Base-by-base conservation (phyloP, 1,139 yeast species). In the Sugiyamaella novakii region DNA sequence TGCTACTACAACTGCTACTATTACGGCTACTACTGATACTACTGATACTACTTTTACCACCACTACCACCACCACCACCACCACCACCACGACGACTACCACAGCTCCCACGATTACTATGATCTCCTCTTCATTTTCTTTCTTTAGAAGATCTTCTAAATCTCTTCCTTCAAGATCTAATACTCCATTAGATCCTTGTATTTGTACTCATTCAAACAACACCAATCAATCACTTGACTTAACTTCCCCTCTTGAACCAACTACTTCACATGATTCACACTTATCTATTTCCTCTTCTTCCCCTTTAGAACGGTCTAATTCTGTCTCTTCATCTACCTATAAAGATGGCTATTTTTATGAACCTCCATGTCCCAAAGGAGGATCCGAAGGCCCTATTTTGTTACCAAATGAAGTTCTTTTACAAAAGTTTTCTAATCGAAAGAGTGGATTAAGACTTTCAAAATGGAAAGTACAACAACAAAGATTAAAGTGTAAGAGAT, bases 381-480 rank as follows among this genome's bases (percentile, higher is more conserved):
- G 62, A 24, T 47, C 52, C 5, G 53, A 50, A 22, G 54, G 50
- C 18, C 68, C 68, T 27, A 64, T 64, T 18, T 51, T 64, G 28
- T 54, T 61, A 7, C 68, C 68, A 21, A 65, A 65, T 50, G 68
- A 65, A 45, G 51, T 64, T 24, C 58, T 65, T 27, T 53, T 65
- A 36, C 67, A 64, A 50, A 45, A 55, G 41, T 62, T 64, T 46
- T 56, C 63, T 25, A 49, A 48, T 42, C 52, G 55, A 34, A 49
- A 52, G 31, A 55, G 60, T 18, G 49, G 49, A 41, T 53, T 53
- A 40, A 39, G 55, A 30, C 41, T 47, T 4, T 53, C 59, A 8
- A 44, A 41, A 24, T 55, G 52, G 46, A 47, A 53, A 19, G 48
- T 51, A 22, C 56, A 55, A 34, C 54, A 54, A 37, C 53, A 53